Conservation (phyloP, 2,329 filamentous ascomycete species). For the Colletotrichum sp. region DNA sequence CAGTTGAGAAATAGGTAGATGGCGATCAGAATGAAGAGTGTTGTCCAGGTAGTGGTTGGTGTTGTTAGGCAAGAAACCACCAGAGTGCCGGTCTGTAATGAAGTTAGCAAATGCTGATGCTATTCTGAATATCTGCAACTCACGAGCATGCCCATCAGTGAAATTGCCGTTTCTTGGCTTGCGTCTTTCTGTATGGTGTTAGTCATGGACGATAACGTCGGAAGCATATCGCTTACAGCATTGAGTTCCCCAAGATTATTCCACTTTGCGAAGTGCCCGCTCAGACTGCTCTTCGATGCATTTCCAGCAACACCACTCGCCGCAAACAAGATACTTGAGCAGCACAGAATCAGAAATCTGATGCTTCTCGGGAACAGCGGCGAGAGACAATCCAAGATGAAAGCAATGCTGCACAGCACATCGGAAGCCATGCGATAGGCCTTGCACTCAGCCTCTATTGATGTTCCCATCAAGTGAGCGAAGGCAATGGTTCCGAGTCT, state of each 20-base stretch:
- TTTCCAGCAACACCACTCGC: constrained; percentile 10
- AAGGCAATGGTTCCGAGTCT: constrained; percentile 15
- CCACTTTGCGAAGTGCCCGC: constrained; percentile 18
- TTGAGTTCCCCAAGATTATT: constrained; percentile 16
- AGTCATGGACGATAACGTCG: fast-evolving
- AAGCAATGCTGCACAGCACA: neutral
- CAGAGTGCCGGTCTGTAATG: neutral
- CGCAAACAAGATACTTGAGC: constrained; percentile 7
- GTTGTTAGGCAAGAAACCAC: neutral
- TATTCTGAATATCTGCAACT: neutral
- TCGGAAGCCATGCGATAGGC: constrained; percentile 10
- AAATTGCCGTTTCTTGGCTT: constrained; percentile 17
- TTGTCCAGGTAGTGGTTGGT: neutral
- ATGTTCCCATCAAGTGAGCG: constrained; percentile 14
- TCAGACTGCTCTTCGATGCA: constrained; percentile 16
- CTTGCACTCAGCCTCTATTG: constrained; percentile 18
- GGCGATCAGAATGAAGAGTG: neutral
- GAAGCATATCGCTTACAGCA: neutral
- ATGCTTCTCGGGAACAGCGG: neutral
- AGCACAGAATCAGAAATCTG: neutral
- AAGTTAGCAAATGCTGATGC: neutral
- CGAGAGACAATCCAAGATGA: constrained; percentile 13
- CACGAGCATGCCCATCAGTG: constrained; percentile 16
- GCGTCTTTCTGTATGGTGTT: neutral
- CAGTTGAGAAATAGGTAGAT: constrained; percentile 11